Conservation (phyloP, 129 eudicot genomes). For the Chrysanthemum seticuspe region DNA sequence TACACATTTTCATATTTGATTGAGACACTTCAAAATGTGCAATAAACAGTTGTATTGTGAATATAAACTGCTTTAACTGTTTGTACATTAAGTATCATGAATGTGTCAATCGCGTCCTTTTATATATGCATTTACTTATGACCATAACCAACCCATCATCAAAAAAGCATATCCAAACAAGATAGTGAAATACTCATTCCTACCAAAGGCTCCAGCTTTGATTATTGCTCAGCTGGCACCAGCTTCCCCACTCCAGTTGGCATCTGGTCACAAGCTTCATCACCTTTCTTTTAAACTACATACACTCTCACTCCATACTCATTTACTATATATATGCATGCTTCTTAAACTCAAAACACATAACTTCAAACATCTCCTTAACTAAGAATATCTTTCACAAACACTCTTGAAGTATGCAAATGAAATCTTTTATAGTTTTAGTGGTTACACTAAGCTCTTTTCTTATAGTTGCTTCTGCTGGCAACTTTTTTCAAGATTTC, state of each 20-base stretch:
- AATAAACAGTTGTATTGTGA: too few species aligned
- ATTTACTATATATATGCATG: conserved; percentile 43
- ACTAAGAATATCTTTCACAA: background rate
- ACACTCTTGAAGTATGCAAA: conserved; percentile 7
- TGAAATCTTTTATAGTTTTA: conserved; percentile 24
- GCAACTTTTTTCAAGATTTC: conserved; percentile 64
- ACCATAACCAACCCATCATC: conserved; percentile 23
- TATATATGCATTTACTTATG: conserved; percentile 3
- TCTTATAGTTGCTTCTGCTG: conserved; percentile 39
- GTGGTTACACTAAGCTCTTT: conserved; percentile 24
- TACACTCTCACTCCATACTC: conserved; percentile 19
- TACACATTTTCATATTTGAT: too few species aligned
- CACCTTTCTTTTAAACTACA: conserved; percentile 30
- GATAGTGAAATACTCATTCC: conserved; percentile 18
- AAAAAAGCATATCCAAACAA: conserved; percentile 25
- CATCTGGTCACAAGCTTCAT: conserved; percentile 31
- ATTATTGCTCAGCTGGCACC: conserved; percentile 54
- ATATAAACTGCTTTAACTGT: too few species aligned
- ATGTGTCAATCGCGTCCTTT: too few species aligned
- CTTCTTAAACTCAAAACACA: conserved; percentile 29
- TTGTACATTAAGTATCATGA: too few species aligned
- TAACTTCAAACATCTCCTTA: conserved; percentile 7
- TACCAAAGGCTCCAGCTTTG: conserved; percentile 48
- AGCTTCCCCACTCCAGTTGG: conserved; percentile 42
- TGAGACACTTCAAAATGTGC: too few species aligned